Conservation (phyloP, 2,329 filamentous ascomycete species). For the Pseudogymnoascus sp. region DNA sequence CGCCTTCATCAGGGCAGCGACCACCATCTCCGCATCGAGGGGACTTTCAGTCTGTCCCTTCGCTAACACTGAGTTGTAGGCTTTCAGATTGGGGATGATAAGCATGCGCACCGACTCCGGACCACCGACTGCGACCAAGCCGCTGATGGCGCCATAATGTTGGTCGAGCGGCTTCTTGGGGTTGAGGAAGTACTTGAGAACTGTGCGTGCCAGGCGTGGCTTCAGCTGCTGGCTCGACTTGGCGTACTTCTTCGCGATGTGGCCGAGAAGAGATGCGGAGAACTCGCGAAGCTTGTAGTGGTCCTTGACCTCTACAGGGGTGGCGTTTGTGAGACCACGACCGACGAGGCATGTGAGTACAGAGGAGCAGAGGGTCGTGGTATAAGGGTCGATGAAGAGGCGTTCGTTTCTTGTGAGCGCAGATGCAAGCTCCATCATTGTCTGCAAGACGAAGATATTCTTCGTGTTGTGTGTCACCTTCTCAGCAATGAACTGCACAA, state of each 20-base stretch:
- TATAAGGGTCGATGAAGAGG: conserved; percentile 61
- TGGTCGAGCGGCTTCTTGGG: conserved; percentile 73
- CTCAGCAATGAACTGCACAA: conserved; percentile 90
- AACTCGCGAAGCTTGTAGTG: conserved; percentile 80
- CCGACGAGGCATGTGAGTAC: conserved; percentile 87
- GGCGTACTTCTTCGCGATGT: conserved; percentile 74
- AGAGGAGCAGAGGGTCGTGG: conserved; percentile 65
- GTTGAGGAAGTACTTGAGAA: conserved; percentile 85
- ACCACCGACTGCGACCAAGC: conserved; percentile 70
- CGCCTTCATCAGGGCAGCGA: conserved; percentile 47
- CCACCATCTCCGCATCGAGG: conserved; percentile 52
- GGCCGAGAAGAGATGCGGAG: conserved; percentile 71
- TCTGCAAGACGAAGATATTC: conserved; percentile 77
- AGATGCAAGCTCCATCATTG: conserved; percentile 85
- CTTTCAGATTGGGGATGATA: conserved; percentile 57
- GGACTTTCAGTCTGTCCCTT: conserved; percentile 45
- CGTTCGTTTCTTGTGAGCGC: conserved; percentile 77
- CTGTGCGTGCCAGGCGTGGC: conserved; percentile 84
- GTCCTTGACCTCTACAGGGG: conserved; percentile 44
- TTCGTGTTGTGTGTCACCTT: conserved; percentile 92
- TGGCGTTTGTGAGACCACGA: conserved; percentile 53
- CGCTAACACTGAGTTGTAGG: conserved; percentile 53
- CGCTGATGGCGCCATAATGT: conserved; percentile 81
- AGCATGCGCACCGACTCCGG: conserved; percentile 54
- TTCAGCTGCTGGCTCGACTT: conserved; percentile 74